Evolutionary conservation across 2,329 filamentous ascomycete species (phyloP).

Genomic region (Aspergillus sp.): DNA sequence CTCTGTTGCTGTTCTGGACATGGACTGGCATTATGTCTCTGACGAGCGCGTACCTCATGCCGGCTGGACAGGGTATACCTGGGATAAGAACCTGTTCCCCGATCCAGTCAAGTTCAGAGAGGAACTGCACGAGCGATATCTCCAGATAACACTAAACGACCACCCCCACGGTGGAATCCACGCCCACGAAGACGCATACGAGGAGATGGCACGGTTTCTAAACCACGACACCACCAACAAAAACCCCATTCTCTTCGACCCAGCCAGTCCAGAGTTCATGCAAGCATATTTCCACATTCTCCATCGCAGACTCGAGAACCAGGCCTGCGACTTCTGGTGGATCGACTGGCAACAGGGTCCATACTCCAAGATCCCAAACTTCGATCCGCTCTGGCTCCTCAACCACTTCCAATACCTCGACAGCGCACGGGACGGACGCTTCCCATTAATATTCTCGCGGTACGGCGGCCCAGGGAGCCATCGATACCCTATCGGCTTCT

Average conservation of each 20-base stretch:
- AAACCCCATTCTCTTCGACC: slow-evolving; percentile 58
- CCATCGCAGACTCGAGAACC: slow-evolving; percentile 55
- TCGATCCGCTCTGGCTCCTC: slow-evolving; percentile 65
- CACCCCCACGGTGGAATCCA: slow-evolving; percentile 62
- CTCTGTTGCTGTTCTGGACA: slow-evolving; percentile 62
- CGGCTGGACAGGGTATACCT: slow-evolving; percentile 65
- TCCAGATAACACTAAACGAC: slow-evolving; percentile 61
- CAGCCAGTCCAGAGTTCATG: slow-evolving; percentile 54
- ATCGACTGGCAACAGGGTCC: slow-evolving; percentile 67
- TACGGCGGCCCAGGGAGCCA: slow-evolving; percentile 64
- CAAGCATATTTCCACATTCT: slow-evolving; percentile 60
- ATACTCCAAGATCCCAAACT: slow-evolving; percentile 54
- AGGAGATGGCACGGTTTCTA: slow-evolving; percentile 54
- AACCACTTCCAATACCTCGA: slow-evolving; percentile 66
- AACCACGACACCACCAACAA: slow-evolving; percentile 51
- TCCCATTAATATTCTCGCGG: slow-evolving; percentile 58
- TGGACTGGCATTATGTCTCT: slow-evolving; percentile 65
- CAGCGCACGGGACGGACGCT: slow-evolving; percentile 42
- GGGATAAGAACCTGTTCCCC: slow-evolving; percentile 60
- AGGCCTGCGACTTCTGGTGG: slow-evolving; percentile 66
- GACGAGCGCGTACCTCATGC: slow-evolving; percentile 46
- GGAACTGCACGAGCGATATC: slow-evolving; percentile 51
- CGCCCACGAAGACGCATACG: slow-evolving; percentile 57
- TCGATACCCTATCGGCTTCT: slow-evolving; percentile 65
- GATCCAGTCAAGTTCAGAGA: slow-evolving; percentile 54